Conservation (phyloP, 768 basidiomycete species). For the Podaxis rugospora region DNA sequence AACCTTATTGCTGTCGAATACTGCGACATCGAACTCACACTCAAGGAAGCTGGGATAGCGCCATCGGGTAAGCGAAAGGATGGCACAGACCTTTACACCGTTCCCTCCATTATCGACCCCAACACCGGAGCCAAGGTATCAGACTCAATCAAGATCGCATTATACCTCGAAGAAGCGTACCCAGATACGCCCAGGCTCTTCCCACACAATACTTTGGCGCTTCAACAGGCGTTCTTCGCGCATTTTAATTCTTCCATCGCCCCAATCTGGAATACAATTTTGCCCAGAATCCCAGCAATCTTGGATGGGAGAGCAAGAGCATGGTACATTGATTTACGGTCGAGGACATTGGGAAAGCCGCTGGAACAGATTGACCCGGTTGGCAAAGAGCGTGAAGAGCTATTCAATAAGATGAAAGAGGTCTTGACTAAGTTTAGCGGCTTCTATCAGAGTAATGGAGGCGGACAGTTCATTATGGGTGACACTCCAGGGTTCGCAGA, state of each 20-base stretch:
- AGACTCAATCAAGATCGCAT: slow-evolving; percentile 11
- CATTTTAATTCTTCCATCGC: background rate
- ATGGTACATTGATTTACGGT: background rate
- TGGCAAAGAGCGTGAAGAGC: background rate
- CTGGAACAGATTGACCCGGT: background rate
- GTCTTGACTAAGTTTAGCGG: background rate
- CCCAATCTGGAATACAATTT: background rate
- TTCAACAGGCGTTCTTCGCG: background rate
- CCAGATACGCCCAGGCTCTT: slow-evolving; percentile 2
- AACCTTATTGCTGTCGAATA: slow-evolving; percentile 3
- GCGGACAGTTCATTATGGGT: slow-evolving; percentile 5
- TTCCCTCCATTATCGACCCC: slow-evolving; percentile 12
- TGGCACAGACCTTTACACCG: slow-evolving; percentile 10
- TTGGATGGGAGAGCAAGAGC: background rate
- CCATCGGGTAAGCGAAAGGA: background rate
- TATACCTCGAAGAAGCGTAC: slow-evolving; percentile 13
- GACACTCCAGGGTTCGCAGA: slow-evolving; percentile 28
- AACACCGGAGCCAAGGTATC: slow-evolving; percentile 3
- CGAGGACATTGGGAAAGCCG: background rate
- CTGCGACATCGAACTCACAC: slow-evolving; percentile 2
- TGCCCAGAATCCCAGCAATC: background rate
- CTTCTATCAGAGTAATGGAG: slow-evolving; percentile 2
- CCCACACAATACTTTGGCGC: background rate
- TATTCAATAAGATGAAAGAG: background rate
- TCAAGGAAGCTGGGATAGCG: slow-evolving; percentile 3